These are phyloP conservation scores for Tylopilus rubrobrunneus DNA, from an alignment of 768 basidiomycete genomes.

Conservation along the genomic window DNA sequence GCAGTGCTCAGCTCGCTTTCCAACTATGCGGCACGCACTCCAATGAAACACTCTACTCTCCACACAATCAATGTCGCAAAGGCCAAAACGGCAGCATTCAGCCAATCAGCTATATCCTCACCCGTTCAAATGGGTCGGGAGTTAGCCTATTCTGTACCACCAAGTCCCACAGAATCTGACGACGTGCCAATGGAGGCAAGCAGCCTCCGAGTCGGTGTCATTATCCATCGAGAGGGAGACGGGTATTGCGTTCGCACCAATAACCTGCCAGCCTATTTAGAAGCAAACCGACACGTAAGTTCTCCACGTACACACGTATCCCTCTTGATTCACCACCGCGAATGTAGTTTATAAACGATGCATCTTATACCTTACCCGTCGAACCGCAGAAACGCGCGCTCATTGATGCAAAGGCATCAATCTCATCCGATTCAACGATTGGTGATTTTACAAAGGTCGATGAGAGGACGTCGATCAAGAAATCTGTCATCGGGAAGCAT, in stretches of 20 bases:
- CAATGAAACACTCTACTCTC: constrained; percentile 57
- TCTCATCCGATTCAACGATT: constrained; percentile 77
- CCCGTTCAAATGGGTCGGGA: constrained; percentile 27
- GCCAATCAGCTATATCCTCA: constrained; percentile 11
- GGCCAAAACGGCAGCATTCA: constrained; percentile 12
- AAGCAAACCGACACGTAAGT: constrained; percentile 75
- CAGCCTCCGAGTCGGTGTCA: constrained; percentile 60
- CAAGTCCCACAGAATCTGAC: constrained; percentile 43
- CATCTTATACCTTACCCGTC: constrained; percentile 51
- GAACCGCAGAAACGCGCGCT: constrained; percentile 61
- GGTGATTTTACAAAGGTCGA: constrained; percentile 80
- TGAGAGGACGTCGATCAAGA: constrained; percentile 78
- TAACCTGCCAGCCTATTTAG: constrained; percentile 71
- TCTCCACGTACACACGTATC: background rate
- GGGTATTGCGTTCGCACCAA: constrained; percentile 71
- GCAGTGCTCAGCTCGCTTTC: constrained; percentile 46
- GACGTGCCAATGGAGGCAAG: constrained; percentile 33
- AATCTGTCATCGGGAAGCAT: constrained; percentile 75
- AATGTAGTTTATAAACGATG: constrained; percentile 44
- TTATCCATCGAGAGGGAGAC: constrained; percentile 50
- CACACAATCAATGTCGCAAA: constrained; percentile 21
- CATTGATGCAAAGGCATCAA: constrained; percentile 79
- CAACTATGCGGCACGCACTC: constrained; percentile 41
- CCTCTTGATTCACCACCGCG: constrained; percentile 13
- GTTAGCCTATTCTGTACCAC: constrained; percentile 36